These are phyloP conservation scores for Chaetoceros tenuissimus DNA, from an alignment of 108 stramenopile species.

Conservation along the genomic window DNA sequence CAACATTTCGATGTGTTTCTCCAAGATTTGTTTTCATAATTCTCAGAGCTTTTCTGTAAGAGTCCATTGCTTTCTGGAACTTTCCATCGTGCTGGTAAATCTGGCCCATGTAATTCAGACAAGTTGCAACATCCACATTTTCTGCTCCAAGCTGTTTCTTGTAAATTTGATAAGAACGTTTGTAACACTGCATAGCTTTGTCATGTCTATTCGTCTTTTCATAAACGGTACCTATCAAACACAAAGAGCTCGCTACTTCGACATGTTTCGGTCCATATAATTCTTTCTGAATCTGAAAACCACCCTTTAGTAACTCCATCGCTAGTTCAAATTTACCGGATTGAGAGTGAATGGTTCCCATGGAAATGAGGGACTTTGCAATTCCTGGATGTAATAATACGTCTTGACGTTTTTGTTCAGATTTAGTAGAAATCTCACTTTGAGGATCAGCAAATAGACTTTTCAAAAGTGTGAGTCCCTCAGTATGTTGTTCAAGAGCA, in stretches of 20 bases:
- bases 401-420: not conserved
- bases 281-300: not conserved
- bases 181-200: conserved; percentile 7
- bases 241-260: conserved; percentile 2
- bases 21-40: conserved; percentile 10
- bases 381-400: not conserved
- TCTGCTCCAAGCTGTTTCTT: not conserved
- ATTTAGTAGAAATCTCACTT: not conserved
- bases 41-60: conserved; percentile 25
- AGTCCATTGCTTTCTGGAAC: conserved; percentile 17
- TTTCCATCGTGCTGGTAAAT: conserved; percentile 9
- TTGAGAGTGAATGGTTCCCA: not conserved
- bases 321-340: not conserved
- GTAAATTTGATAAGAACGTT: conserved; percentile 1
- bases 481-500: not conserved
- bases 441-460: not conserved
- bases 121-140: conserved; percentile 2
- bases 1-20: conserved; percentile 17
- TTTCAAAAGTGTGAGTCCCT: not conserved
- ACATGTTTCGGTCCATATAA: conserved; percentile 1
- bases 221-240: not conserved
- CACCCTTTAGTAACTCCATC: not conserved
- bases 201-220: conserved; percentile 1
- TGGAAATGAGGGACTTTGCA: not conserved
- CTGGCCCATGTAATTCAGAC: conserved; percentile 1